These are phyloP conservation scores for Leishmania lainsoni DNA, from an alignment of 208 protist species.

Conservation along the genomic window DNA sequence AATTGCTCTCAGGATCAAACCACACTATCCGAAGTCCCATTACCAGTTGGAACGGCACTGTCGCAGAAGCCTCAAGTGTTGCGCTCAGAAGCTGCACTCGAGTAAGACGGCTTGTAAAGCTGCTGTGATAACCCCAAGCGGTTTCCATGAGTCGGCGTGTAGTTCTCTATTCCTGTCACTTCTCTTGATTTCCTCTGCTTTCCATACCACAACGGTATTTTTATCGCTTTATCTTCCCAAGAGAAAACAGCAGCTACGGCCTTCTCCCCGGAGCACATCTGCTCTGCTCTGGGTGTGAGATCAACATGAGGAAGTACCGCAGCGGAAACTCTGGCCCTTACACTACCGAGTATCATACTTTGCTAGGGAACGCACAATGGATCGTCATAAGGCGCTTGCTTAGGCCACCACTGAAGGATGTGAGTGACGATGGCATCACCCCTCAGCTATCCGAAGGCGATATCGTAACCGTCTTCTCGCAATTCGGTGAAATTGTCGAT, in stretches of 20 bases:
- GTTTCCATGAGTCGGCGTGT: neutral
- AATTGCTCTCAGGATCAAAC: neutral
- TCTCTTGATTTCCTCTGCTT: neutral
- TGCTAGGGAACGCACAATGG: slow-evolving; percentile 73
- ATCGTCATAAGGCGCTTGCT: slow-evolving; percentile 69
- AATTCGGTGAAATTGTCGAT: slow-evolving; percentile 84
- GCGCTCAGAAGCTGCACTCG: neutral
- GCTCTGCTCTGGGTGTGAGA: neutral
- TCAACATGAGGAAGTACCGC: slow-evolving; percentile 41
- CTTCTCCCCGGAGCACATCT: neutral
- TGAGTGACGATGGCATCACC: neutral
- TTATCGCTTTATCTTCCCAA: neutral
- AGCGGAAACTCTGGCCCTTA: slow-evolving; percentile 69
- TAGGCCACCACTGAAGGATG: slow-evolving; percentile 10
- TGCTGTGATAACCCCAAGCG: neutral
- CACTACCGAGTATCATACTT: slow-evolving; percentile 69
- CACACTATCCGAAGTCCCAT: neutral
- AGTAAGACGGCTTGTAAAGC: neutral
- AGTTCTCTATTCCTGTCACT: neutral
- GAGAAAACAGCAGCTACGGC: neutral
- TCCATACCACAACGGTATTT: neutral
- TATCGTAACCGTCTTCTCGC: slow-evolving; percentile 85
- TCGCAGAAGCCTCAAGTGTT: neutral
- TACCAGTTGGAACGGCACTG: neutral
- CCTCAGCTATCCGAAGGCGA: slow-evolving; percentile 79